Conservation (phyloP, 148 eudicot species). For the Camellia sinensis region DNA sequence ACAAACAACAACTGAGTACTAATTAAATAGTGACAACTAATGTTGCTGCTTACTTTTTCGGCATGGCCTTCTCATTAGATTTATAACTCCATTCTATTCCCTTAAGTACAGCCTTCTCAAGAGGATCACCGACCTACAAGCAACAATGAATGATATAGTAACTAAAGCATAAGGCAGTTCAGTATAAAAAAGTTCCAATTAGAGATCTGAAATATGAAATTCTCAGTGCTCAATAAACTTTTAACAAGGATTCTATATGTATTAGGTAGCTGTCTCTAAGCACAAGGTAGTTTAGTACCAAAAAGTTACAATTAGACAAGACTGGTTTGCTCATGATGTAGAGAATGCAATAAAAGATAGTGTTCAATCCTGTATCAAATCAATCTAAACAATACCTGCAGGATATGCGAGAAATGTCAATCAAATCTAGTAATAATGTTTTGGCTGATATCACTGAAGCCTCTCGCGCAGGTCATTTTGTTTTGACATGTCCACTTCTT, state of each 20-base stretch:
- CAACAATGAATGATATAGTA: constrained; percentile 1
- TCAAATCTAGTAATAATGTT: too few species aligned
- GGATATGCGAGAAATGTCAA: too few species aligned
- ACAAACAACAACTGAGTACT: background rate
- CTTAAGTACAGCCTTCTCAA: constrained; percentile 94
- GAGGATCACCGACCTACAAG: constrained; percentile 94
- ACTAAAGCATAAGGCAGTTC: background rate
- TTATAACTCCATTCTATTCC: constrained; percentile 96
- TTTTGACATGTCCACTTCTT: too few species aligned
- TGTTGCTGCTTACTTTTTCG: constrained; percentile 70
- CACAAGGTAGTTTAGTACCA: too few species aligned
- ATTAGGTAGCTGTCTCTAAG: background rate
- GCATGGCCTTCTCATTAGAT: constrained; percentile 97
- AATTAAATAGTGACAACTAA: background rate
- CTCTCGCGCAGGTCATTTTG: too few species aligned
- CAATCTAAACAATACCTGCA: too few species aligned
- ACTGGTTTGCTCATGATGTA: background rate
- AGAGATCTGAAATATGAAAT: background rate
- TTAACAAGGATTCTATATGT: background rate
- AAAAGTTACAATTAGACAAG: too few species aligned
- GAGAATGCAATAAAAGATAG: too few species aligned
- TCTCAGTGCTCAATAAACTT: background rate
- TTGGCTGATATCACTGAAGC: too few species aligned
- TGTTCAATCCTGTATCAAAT: too few species aligned
- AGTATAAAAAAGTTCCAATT: background rate